Percentiles rank a stretch among this genome's conserved stretches.
Evolutionary conservation across 192 early-diverging fungal species (phyloP).

Genomic region (Coemansia sp.): DNA sequence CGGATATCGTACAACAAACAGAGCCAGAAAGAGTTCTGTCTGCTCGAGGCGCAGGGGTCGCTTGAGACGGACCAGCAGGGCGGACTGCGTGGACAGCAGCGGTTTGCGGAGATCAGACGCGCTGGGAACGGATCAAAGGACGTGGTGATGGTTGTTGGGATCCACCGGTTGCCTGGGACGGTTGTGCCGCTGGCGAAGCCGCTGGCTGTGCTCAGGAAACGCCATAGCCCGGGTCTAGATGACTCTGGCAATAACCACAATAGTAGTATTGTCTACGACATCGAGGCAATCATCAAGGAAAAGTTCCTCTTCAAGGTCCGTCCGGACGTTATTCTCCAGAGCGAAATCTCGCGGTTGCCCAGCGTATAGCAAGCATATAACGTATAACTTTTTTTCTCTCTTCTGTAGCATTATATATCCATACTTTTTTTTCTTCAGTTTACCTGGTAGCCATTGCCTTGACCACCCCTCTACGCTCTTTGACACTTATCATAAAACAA

Average conservation of each 20-base stretch:
- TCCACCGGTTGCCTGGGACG: constrained; percentile 37
- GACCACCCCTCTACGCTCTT: too few relatives aligned
- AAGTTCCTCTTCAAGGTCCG: constrained; percentile 52
- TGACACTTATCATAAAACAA: too few relatives aligned
- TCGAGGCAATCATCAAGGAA: constrained; percentile 45
- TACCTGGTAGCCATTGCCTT: too few relatives aligned
- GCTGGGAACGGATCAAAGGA: constrained; percentile 22
- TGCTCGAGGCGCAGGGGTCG: constrained; percentile 49
- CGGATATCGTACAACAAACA: constrained; percentile 31
- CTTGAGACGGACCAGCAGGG: constrained; percentile 41
- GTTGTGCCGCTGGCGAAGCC: constrained; percentile 41
- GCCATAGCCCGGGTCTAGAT: not conserved
- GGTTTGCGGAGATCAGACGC: constrained; percentile 43
- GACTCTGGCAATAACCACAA: not conserved
- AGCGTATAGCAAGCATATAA: not conserved
- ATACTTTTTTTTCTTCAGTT: too few relatives aligned
- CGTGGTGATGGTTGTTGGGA: constrained; percentile 34
- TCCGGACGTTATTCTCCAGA: constrained; percentile 40
- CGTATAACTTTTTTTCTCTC: too few relatives aligned
- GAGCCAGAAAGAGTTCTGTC: constrained; percentile 37
- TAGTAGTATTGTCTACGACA: constrained; percentile 10
- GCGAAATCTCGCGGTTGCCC: constrained; percentile 3
- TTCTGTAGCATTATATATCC: too few relatives aligned
- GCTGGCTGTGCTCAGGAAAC: constrained; percentile 38
- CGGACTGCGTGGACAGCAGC: constrained; percentile 40